Conservation (phyloP, 169 alveolate genomes). For the Prorocentrum cordatum region DNA sequence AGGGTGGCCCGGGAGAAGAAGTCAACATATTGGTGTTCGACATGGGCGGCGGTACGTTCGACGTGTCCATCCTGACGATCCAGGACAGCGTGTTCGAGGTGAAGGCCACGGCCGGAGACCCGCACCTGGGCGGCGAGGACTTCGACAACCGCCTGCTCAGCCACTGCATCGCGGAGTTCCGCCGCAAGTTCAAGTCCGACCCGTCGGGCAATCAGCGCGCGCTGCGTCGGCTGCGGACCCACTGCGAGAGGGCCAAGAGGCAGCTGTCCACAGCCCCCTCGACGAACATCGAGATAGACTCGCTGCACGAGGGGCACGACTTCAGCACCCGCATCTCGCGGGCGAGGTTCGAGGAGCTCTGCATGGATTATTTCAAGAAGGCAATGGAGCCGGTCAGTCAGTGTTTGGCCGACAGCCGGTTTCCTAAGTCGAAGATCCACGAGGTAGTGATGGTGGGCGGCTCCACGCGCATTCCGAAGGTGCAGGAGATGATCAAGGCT, state of each 20-base stretch:
- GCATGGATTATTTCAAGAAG: constrained; percentile 89
- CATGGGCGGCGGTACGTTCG: constrained; percentile 95
- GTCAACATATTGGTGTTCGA: constrained; percentile 81
- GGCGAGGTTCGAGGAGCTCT: constrained; percentile 88
- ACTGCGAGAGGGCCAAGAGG: constrained; percentile 97
- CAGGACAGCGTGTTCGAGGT: constrained; percentile 83
- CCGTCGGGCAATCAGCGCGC: constrained; percentile 72
- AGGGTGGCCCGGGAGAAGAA: neutral
- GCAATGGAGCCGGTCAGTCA: constrained; percentile 91
- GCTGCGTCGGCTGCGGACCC: constrained; percentile 87
- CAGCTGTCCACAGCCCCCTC: constrained; percentile 87
- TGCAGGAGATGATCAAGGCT: constrained; percentile 83
- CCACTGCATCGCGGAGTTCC: constrained; percentile 54
- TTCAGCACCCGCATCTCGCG: constrained; percentile 87
- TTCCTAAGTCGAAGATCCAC: constrained; percentile 82
- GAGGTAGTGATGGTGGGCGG: constrained; percentile 94
- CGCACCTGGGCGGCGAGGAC: constrained; percentile 99
- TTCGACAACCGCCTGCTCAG: constrained; percentile 85
- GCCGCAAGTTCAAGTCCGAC: too few species aligned
- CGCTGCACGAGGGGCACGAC: constrained; percentile 88
- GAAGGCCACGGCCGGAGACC: constrained; percentile 97
- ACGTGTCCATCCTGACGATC: constrained; percentile 93
- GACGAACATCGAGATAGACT: constrained; percentile 90
- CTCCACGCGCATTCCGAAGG: constrained; percentile 88
- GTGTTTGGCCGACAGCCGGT: constrained; percentile 83